Evolutionary conservation across 1,284 basidiomycete species (phyloP).

Genomic region (Pseudozyma sp.): DNA sequence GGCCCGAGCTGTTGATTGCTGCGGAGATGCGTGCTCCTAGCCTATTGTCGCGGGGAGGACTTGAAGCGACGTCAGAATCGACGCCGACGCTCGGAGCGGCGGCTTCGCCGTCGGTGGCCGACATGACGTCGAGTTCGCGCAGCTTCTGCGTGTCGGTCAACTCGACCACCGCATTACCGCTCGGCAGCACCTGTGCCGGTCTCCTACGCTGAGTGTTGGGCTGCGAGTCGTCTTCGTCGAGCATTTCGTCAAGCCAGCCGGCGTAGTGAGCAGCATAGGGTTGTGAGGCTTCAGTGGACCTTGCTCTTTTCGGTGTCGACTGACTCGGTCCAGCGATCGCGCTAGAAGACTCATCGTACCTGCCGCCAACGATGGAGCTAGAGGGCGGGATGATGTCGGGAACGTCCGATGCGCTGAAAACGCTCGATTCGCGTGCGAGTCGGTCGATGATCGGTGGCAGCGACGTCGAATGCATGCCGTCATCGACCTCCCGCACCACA

Average conservation of each 20-base stretch:
- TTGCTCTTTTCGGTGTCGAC: conserved; percentile 29
- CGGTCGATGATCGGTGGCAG: conserved; percentile 44
- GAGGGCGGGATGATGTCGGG: conserved; percentile 18
- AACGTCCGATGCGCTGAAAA: conserved; percentile 27
- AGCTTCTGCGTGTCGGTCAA: conserved; percentile 35
- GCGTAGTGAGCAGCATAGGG: conserved; percentile 43
- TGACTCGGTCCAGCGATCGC: conserved; percentile 22
- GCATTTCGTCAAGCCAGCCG: conserved; percentile 41
- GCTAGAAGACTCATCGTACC: conserved; percentile 17
- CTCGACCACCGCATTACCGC: background rate
- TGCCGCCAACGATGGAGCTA: conserved; percentile 23
- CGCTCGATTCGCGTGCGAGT: conserved; percentile 38
- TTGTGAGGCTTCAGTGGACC: conserved; percentile 19
- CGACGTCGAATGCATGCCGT: conserved; percentile 42
- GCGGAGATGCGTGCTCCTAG: conserved; percentile 25
- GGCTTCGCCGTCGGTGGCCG: conserved; percentile 6
- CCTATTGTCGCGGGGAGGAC: conserved; percentile 26
- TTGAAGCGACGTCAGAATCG: conserved; percentile 38
- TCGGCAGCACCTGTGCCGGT: background rate
- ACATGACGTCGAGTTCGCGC: conserved; percentile 31
- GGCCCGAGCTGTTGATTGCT: conserved; percentile 26
- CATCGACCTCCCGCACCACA: conserved; percentile 51
- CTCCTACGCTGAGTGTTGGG: conserved; percentile 1
- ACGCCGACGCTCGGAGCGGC: conserved; percentile 7
- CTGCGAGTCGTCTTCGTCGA: conserved; percentile 25